A percentile compares a stretch with the other conserved stretches of the same genome.
Conservation (phyloP, 2,329 filamentous ascomycete genomes). For the Neofusicoccum laricinum region DNA sequence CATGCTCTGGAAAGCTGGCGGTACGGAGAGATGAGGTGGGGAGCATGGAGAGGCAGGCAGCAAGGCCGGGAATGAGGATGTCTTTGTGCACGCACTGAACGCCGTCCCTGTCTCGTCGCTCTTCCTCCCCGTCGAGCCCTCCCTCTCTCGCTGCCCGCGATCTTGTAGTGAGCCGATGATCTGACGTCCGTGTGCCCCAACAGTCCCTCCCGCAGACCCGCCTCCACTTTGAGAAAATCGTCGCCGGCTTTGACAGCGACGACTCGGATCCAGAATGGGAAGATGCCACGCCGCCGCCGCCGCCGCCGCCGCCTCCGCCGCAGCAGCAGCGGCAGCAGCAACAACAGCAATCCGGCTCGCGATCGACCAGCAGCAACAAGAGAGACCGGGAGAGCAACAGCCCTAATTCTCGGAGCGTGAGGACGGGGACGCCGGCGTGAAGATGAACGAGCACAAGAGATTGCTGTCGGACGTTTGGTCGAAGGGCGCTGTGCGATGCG, state of each 20-base stretch:
- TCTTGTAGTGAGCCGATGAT: neutral
- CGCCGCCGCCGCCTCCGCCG: neutral
- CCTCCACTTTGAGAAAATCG: conserved; percentile 28
- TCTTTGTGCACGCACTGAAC: too few species aligned
- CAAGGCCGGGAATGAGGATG: too few species aligned
- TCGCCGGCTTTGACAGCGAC: conserved; percentile 26
- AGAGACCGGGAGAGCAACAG: conserved; percentile 4
- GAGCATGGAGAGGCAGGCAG: too few species aligned
- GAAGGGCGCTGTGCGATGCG: too few species aligned
- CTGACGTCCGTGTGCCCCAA: neutral
- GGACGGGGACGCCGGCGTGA: conserved; percentile 5
- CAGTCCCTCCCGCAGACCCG: conserved; percentile 32
- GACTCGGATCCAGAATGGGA: conserved; percentile 15
- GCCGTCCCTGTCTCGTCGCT: too few species aligned
- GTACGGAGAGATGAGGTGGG: too few species aligned
- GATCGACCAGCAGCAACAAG: neutral
- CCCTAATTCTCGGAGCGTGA: neutral
- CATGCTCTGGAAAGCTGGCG: too few species aligned
- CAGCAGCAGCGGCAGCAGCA: neutral
- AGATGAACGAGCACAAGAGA: too few species aligned
- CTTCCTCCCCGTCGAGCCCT: too few species aligned
- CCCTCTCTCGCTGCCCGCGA: too few species aligned
- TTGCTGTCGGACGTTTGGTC: too few species aligned
- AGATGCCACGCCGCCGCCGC: conserved; percentile 6
- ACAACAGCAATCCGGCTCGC: neutral